Evolutionary conservation across 495 filamentous ascomycete species (phyloP).

Genomic region (Cladorrhinum samala): DNA sequence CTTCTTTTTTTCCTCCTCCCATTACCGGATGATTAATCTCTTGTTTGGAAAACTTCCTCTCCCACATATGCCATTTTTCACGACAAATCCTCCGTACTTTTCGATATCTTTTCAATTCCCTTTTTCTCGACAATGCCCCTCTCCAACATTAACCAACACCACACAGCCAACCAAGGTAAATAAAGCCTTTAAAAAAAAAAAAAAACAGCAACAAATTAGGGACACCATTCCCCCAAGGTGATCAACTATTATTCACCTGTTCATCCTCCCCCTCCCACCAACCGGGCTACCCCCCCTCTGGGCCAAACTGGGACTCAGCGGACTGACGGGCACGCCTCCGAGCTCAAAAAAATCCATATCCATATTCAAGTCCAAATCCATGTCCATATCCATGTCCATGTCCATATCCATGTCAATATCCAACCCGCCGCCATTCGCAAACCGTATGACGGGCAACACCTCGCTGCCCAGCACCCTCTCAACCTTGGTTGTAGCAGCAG

Average conservation of each 20-base stretch:
- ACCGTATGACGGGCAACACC: neutral
- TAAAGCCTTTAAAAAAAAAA: neutral
- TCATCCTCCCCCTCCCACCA: no score
- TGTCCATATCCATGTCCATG: slow-evolving; percentile 1
- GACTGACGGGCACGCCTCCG: slow-evolving; percentile 14
- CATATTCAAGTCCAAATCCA: slow-evolving; percentile 4
- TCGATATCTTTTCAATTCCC: no score
- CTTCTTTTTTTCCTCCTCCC: neutral
- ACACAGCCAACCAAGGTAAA: neutral
- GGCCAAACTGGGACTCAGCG: slow-evolving; percentile 1
- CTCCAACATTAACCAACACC: no score
- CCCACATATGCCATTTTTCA: no score
- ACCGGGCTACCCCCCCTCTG: no score
- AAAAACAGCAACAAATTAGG: neutral
- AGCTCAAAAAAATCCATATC: slow-evolving; percentile 11
- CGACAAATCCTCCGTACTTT: neutral
- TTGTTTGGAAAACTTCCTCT: no score
- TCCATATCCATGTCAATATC: slow-evolving; percentile 6
- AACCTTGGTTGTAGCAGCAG: no score
- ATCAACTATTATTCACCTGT: no score
- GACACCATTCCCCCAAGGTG: neutral
- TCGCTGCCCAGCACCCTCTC: no score
- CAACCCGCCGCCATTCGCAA: neutral
- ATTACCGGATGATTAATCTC: neutral
- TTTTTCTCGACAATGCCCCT: no score